Base-by-base conservation (phyloP, 1,139 yeast genomes). In the Lodderomyces pseudojiufengensis region DNA sequence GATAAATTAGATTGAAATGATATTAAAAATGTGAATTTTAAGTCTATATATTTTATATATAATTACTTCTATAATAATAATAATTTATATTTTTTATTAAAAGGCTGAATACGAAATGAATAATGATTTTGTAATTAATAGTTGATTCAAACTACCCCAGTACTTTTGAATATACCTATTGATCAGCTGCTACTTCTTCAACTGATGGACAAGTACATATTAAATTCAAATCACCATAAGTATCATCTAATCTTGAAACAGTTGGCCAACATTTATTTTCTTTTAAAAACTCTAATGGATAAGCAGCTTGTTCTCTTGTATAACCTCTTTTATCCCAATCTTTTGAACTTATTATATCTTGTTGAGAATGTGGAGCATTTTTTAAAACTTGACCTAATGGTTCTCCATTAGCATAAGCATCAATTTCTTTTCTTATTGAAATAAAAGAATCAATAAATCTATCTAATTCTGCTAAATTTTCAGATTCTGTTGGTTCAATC, bases 401-500 rank as follows among this genome's bases (percentile, higher is more conserved):
- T 36, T 77, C 78, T 24, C 87, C 87, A 4, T 68, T 68, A 46
- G 83, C 79, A 40, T 80, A 77, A n/a, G 80, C 85, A 37, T 76
- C 80, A 49, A 92, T 90, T 64, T 92, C 98, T 40, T 65, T 59
- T 54, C 92, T 81, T 44, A 92, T 92, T 8, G 88, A 62, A 45
- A 92, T 79, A 70, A 92, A 75, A 2, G 97, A 79, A 43, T 87
- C 92, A 43, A 88, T 80, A 62, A 92, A 92, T 52, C 97, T 76
- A 62, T 92, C 94, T 48, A 92, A 71, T 65, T 92, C 98, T 38
- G 72, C 84, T 54, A 84, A 65, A 55, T 87, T 80, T 65, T 92
- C 98, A 15, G 94, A 82, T 63, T 92, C 98, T 4, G 98, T 92
- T 41, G 98, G 98, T 65, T 92, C 98, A 47, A 92, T 81, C 98